Evolutionary conservation across 1,139 yeast genomes (phyloP).

Genomic region (Yamadazyma mexicana): DNA sequence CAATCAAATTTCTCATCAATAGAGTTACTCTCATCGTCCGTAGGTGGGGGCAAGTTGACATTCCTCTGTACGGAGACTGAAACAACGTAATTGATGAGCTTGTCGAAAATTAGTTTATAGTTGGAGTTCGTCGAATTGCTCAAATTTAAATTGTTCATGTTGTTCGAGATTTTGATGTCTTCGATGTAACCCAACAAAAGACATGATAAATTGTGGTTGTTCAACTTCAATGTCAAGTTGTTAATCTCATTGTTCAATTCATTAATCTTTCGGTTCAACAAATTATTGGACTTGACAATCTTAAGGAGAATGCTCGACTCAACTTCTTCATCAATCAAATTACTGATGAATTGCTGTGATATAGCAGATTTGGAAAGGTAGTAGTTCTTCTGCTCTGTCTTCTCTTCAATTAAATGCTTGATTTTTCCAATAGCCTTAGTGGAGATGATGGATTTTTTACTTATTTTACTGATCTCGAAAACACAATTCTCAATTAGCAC

Average conservation of each 20-base stretch:
- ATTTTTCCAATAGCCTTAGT: conserved; percentile 29
- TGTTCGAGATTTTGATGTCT: conserved; percentile 33
- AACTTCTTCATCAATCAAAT: conserved; percentile 26
- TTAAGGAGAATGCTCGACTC: conserved; percentile 30
- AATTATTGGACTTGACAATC: conserved; percentile 34
- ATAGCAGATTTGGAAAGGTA: conserved; percentile 32
- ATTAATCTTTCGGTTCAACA: conserved; percentile 33
- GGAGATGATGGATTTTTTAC: conserved; percentile 36
- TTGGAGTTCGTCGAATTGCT: conserved; percentile 8
- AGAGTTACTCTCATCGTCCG: conserved; percentile 24
- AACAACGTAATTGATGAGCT: conserved; percentile 52
- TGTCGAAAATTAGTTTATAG: conserved; percentile 33
- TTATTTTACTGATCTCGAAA: conserved; percentile 40
- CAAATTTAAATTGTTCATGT: conserved; percentile 5
- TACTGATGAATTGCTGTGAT: conserved; percentile 36
- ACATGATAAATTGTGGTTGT: conserved; percentile 46
- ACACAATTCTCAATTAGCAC: conserved; percentile 46
- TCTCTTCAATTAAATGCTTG: conserved; percentile 31
- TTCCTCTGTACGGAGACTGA: conserved; percentile 54
- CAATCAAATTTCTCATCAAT: conserved; percentile 41
- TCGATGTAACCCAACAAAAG: conserved; percentile 48
- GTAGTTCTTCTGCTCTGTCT: conserved; percentile 33
- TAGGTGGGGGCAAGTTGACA: conserved; percentile 42
- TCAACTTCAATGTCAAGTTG: conserved; percentile 25
- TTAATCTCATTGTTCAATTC: conserved; percentile 33